phyloP scores from a whole-genome alignment of 441 rosid genomes.

The Pelargonium australe region DNA sequence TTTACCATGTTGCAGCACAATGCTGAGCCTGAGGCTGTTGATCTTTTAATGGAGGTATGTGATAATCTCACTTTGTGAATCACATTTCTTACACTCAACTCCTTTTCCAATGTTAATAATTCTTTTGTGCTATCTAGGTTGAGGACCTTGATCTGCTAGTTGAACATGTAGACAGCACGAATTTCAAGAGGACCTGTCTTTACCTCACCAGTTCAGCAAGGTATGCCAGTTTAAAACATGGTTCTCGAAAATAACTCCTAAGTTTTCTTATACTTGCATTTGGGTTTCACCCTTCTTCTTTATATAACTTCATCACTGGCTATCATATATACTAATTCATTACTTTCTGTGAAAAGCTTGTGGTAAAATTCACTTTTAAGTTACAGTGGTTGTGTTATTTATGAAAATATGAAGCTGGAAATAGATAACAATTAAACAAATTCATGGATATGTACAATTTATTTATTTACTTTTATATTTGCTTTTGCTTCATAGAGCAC shows the following conservation, averaged over 20 bases:
- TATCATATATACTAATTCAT: neutral
- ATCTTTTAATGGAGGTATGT: slow-evolving; percentile 82
- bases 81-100: neutral
- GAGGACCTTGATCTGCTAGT: slow-evolving; percentile 89
- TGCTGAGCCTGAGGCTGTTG: slow-evolving; percentile 99
- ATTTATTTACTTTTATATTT: neutral
- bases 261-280: neutral
- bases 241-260: neutral
- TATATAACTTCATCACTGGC: neutral
- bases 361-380: neutral
- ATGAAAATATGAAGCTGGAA: neutral
- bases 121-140: slow-evolving; percentile 35
- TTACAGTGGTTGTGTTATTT: neutral
- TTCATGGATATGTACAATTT: neutral
- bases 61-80: neutral
- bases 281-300: neutral
- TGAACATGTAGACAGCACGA: slow-evolving; percentile 76
- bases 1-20: slow-evolving; percentile 61
- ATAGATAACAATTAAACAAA: neutral
- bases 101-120: neutral
- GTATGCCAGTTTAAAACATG: slow-evolving; percentile 31
- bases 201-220: slow-evolving; percentile 89
- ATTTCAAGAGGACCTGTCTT: slow-evolving; percentile 86
- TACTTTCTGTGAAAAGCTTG: neutral
- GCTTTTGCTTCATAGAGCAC: neutral